Conservation (phyloP, 108 stramenopile species). For the Pseudonitzschia delicatissima region DNA sequence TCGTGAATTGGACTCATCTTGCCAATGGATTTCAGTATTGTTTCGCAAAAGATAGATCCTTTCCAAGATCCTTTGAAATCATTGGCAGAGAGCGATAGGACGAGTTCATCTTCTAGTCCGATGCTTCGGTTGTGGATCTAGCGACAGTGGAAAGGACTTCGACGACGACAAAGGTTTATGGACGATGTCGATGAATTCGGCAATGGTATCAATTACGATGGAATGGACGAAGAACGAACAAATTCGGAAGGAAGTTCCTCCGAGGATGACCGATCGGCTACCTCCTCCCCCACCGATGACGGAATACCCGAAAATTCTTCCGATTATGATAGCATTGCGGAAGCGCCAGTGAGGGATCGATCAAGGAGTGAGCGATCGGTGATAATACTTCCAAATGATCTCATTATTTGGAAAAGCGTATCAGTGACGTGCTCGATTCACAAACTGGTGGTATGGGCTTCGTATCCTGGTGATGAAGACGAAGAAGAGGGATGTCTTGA, state of each 20-base stretch:
- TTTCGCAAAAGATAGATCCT: slow-evolving; percentile 64
- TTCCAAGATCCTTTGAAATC: slow-evolving; percentile 68
- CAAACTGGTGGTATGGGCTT: slow-evolving; percentile 42
- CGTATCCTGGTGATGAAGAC: slow-evolving; percentile 20
- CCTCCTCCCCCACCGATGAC: slow-evolving; percentile 18
- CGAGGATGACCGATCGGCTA: slow-evolving; percentile 8
- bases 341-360: slow-evolving; percentile 8
- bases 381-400: slow-evolving; percentile 55
- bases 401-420: slow-evolving; percentile 62
- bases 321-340: neutral
- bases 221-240: neutral
- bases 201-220: neutral
- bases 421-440: slow-evolving; percentile 59
- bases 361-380: slow-evolving; percentile 39
- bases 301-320: slow-evolving; percentile 36
- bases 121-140: too few species aligned
- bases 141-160: neutral
- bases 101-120: neutral
- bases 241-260: slow-evolving; percentile 1
- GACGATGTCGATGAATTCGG: slow-evolving; percentile 11
- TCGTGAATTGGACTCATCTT: slow-evolving; percentile 31
- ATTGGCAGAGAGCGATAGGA: neutral
- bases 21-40: slow-evolving; percentile 46
- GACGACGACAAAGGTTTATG: neutral
- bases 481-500: slow-evolving; percentile 46